Evolutionary conservation across 73 alveolate genomes (phyloP).

Genomic region (Halteria grandinella): DNA sequence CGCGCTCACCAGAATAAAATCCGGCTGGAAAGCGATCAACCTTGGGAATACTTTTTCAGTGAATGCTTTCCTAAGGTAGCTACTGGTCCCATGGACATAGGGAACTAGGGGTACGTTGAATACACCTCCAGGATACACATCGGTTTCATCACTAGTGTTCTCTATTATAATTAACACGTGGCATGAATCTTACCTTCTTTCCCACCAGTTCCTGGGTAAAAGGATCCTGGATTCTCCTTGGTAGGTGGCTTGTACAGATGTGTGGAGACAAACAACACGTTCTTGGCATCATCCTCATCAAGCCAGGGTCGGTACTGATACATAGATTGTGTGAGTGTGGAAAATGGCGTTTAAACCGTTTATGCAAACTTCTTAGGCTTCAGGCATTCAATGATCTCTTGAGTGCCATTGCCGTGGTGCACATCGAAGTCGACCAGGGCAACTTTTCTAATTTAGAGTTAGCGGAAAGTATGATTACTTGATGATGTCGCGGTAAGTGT

Average conservation of each 20-base stretch:
- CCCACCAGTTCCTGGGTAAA: conserved; percentile 72
- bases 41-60: conserved; percentile 85
- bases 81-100: conserved; percentile 47
- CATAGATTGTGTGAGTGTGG: background rate
- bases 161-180: conserved; percentile 33
- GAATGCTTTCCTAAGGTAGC: conserved; percentile 71
- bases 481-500: conserved; percentile 64
- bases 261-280: conserved; percentile 77
- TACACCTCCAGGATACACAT: conserved; percentile 91
- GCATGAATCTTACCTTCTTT: too few species aligned
- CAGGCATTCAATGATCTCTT: conserved; percentile 85
- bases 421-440: conserved; percentile 98
- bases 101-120: conserved; percentile 79
- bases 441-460: conserved; percentile 70
- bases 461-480: background rate
- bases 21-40: conserved; percentile 93
- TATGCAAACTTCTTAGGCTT: conserved; percentile 71
- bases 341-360: conserved; percentile 5
- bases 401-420: conserved; percentile 99
- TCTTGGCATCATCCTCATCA: conserved; percentile 85
- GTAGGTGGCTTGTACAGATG: conserved; percentile 63
- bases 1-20: conserved; percentile 94
- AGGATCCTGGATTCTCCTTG: background rate
- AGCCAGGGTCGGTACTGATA: conserved; percentile 83
- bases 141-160: conserved; percentile 64